Percentiles rank a stretch among this genome's conserved stretches.
These are phyloP conservation scores for Hepatocystis sp. DNA, from an alignment of 169 alveolate genomes.

Conservation along the genomic window DNA sequence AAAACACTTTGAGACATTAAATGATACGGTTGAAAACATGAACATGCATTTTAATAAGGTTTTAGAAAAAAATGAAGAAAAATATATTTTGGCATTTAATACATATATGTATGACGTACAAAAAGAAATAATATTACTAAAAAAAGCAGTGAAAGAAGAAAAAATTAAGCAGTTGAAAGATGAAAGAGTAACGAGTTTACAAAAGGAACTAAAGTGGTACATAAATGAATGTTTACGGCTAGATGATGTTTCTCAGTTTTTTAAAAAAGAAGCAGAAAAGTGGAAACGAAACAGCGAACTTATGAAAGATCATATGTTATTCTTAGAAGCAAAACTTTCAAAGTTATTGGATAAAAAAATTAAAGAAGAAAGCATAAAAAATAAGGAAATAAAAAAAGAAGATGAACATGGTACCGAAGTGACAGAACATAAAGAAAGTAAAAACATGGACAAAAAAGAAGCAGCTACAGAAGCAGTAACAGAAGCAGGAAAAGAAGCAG, in stretches of 20 bases:
- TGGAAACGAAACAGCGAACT: slow-evolving; percentile 74
- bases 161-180: slow-evolving; percentile 66
- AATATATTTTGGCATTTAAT: slow-evolving; percentile 65
- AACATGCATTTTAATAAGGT: slow-evolving; percentile 34
- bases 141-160: slow-evolving; percentile 59
- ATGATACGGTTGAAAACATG: slow-evolving; percentile 60
- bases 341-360: slow-evolving; percentile 40
- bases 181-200: slow-evolving; percentile 48
- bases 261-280: slow-evolving; percentile 74
- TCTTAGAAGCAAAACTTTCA: slow-evolving; percentile 45
- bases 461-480: too few species aligned
- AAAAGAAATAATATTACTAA: slow-evolving; percentile 48
- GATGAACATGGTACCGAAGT: too few species aligned
- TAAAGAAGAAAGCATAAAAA: slow-evolving; percentile 13
- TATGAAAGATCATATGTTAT: slow-evolving; percentile 63
- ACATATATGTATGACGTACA: slow-evolving; percentile 74
- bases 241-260: slow-evolving; percentile 52
- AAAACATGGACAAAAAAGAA: too few species aligned
- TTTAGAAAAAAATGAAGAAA: slow-evolving; percentile 62
- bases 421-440: too few species aligned
- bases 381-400: too few species aligned
- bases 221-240: slow-evolving; percentile 62
- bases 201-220: slow-evolving; percentile 69
- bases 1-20: slow-evolving; percentile 42
- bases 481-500: slow-evolving; percentile 1